Percentiles rank a stretch among this genome's conserved stretches.
Conservation (phyloP, 1,139 yeast genomes). For the Blastobotrys persicus region DNA sequence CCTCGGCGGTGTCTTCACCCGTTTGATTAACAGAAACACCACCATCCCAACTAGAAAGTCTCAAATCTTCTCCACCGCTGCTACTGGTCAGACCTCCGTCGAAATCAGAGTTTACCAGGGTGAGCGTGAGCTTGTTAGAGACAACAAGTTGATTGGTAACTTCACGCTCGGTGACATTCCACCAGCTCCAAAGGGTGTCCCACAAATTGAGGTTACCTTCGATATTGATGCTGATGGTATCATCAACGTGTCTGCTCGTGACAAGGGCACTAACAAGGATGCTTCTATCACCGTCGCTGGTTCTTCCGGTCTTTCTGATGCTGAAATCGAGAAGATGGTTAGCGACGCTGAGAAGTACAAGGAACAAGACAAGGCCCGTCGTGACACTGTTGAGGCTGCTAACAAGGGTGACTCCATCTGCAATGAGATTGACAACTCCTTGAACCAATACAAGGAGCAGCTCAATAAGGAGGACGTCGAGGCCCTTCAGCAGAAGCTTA, state of each 20-base stretch:
- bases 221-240: conserved; percentile 99
- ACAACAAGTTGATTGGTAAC: conserved; percentile 98
- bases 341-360: conserved; percentile 97
- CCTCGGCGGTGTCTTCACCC: conserved; percentile 97
- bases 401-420: conserved; percentile 97
- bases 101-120: conserved; percentile 99
- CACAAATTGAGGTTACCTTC: conserved; percentile 96
- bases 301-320: conserved; percentile 92
- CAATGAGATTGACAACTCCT: conserved; percentile 92
- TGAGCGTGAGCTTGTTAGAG: conserved; percentile 98
- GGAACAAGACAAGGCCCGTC: conserved; percentile 92
- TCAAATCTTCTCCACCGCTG: conserved; percentile 97
- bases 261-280: conserved; percentile 97
- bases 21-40: conserved; percentile 96
- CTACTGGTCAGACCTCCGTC: conserved; percentile 98
- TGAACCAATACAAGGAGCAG: conserved; percentile 93
- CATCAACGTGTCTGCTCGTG: conserved; percentile 97
- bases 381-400: conserved; percentile 90
- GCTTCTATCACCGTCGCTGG: conserved; percentile 99
- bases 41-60: conserved; percentile 97
- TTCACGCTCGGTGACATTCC: conserved; percentile 95
- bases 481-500: conserved; percentile 74
- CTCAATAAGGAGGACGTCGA: conserved; percentile 84
- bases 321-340: conserved; percentile 98
- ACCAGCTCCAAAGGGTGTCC: conserved; percentile 99